Evolutionary conservation across 2,329 filamentous ascomycete species (phyloP).

Genomic region (Harringtonia lauricola): DNA sequence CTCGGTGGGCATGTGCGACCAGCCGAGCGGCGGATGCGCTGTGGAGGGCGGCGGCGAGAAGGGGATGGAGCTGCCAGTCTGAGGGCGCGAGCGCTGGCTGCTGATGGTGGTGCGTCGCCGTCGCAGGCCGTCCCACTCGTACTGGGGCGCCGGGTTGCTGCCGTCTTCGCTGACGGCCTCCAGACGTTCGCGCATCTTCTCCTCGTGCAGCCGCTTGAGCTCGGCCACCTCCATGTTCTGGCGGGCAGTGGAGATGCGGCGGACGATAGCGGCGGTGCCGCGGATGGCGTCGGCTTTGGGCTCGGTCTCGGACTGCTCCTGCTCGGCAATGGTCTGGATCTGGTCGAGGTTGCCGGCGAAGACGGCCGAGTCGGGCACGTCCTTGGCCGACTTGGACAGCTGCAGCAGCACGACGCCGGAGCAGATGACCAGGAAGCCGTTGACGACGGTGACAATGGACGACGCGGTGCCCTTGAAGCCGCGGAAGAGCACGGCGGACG

Average conservation of each 20-base stretch:
- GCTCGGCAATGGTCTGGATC: constrained; percentile 87
- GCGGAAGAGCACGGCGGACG: constrained; percentile 81
- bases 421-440: constrained; percentile 92
- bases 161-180: constrained; percentile 66
- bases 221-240: constrained; percentile 73
- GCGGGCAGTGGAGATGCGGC: constrained; percentile 65
- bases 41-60: constrained; percentile 24
- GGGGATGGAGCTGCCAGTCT: constrained; percentile 5
- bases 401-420: constrained; percentile 85
- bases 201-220: constrained; percentile 65
- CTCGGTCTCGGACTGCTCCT: constrained; percentile 91
- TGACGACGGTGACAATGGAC: constrained; percentile 77
- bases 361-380: constrained; percentile 86
- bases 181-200: constrained; percentile 60
- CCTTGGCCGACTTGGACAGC: constrained; percentile 95
- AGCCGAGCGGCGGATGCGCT: constrained; percentile 68
- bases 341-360: constrained; percentile 91
- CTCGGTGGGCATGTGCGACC: constrained; percentile 70
- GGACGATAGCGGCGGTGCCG: constrained; percentile 77
- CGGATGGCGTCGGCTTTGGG: constrained; percentile 95
- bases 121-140: constrained; percentile 88
- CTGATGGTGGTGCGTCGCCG: constrained; percentile 47
- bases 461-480: constrained; percentile 81
- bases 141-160: constrained; percentile 34
- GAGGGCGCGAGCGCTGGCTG: constrained; percentile 24